A percentile compares a stretch with the other conserved stretches of the same genome.
These are phyloP conservation scores for Sesbania bispinosa DNA, from an alignment of 306 rosid species.

Conservation along the genomic window DNA sequence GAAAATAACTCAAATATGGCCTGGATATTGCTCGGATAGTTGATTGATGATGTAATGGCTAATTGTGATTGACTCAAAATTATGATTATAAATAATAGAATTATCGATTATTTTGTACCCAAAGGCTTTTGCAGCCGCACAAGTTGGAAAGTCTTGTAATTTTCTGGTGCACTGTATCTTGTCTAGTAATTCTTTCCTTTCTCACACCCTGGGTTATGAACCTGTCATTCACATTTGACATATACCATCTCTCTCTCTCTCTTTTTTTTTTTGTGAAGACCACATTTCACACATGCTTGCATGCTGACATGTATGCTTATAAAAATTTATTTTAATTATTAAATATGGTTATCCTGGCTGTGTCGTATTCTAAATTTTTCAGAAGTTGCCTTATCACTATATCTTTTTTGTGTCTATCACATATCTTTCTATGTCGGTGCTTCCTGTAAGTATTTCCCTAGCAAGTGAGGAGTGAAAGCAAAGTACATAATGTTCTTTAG, in stretches of 20 bases:
- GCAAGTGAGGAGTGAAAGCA: background rate
- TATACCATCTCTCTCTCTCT: no score
- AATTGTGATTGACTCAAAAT: background rate
- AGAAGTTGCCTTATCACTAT: background rate
- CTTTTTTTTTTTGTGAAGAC: background rate
- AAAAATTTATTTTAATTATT: background rate
- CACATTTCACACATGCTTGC: background rate
- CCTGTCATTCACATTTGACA: background rate
- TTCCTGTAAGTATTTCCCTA: background rate
- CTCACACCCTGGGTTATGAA: background rate
- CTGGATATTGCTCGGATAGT: background rate
- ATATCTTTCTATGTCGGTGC: background rate
- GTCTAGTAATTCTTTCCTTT: background rate
- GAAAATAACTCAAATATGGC: background rate
- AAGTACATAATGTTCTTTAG: background rate
- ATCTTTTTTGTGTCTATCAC: background rate
- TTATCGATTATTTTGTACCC: background rate
- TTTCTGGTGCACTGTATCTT: background rate
- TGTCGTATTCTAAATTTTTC: background rate
- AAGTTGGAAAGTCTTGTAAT: background rate
- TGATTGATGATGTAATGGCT: background rate
- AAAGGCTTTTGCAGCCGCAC: background rate
- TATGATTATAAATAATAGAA: background rate
- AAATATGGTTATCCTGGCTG: slow-evolving; percentile 9
- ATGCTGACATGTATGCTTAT: background rate